Conservation (phyloP, 2,329 filamentous ascomycete genomes). For the Biscogniauxia mediterranea region DNA sequence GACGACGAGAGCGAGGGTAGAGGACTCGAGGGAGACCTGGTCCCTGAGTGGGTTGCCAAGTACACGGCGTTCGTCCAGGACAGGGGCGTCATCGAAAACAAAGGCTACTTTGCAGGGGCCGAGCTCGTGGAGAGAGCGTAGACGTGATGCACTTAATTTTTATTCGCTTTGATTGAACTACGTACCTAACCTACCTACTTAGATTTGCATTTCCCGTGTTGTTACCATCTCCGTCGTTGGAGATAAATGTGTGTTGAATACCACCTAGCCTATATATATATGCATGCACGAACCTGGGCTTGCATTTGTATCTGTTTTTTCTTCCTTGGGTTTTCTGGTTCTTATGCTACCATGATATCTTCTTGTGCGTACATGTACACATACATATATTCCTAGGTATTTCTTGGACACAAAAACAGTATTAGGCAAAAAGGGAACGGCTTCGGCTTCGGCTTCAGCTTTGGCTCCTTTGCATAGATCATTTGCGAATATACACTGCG, state of each 20-base stretch:
- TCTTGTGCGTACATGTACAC: background rate
- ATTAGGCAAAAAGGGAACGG: background rate
- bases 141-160: background rate
- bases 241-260: too few species aligned
- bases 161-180: background rate
- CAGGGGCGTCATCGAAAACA: constrained; percentile 94
- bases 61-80: constrained; percentile 95
- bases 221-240: constrained; percentile 5
- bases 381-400: background rate
- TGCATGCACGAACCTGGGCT: too few species aligned
- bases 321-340: background rate
- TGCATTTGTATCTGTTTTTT: background rate
- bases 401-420: background rate
- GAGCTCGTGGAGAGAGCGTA: constrained; percentile 52
- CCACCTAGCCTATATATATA: too few species aligned
- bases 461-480: background rate
- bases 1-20: constrained; percentile 48
- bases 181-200: constrained; percentile 3
- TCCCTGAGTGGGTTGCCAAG: constrained; percentile 92
- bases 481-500: background rate
- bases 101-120: constrained; percentile 92
- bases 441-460: too few species aligned
- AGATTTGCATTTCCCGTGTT: constrained; percentile 9
- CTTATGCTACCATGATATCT: background rate
- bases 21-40: constrained; percentile 73